Base-by-base conservation (phyloP, 192 early-diverging fungal species). In the Coemansia pectinata region DNA sequence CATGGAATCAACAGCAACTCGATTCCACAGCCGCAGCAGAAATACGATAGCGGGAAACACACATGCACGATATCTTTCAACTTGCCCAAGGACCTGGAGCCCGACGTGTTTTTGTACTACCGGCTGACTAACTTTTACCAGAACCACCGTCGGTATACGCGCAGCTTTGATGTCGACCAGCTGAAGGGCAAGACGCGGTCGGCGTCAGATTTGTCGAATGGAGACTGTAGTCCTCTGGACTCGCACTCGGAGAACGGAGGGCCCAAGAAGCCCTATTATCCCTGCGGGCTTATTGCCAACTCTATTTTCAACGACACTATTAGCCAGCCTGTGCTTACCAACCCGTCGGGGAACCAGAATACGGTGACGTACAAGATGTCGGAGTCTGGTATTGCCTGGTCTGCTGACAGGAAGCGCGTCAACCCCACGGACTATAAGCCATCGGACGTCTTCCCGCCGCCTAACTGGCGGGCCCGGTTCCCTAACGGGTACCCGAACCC, bases 61-160 rank as follows among this genome's bases (percentile, higher is more conserved):
- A 85, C 72, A 0, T 98, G 98, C 86, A 84, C 86, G 6, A 87
- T 99, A 55, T 74, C 86, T 67, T 93, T 87, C 72, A 90, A 84
- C 36, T 67, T 89, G 74, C 95, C 88, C 2, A 85, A 85, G 63
- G 71, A 79, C 38, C 72, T 98, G 76, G 86, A 85, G 52, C 65
- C 88, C 5, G 92, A 93, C 6, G 91, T 99, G 65, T 98, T 90
- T 70, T 67, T 99, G 58, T 99, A 98, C 81, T 98, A 98, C 72
- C 85, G 92, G 52, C 89, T 99, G 61, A 96, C 96, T 36, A 96
- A 97, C 79, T 99, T 99, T 81, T 99, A 97, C 79, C 98, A 99
- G 78, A 99, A 99, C 86, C 96, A 99, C 69, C 89, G 98, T 44
- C 89, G 91, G 61, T 99, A 99, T 71, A 93, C 98, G 25, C 95